A percentile compares a stretch with the other conserved stretches of the same genome.
These are phyloP conservation scores for Strobilomyces dryophilus DNA, from an alignment of 768 basidiomycete species.

Conservation along the genomic window DNA sequence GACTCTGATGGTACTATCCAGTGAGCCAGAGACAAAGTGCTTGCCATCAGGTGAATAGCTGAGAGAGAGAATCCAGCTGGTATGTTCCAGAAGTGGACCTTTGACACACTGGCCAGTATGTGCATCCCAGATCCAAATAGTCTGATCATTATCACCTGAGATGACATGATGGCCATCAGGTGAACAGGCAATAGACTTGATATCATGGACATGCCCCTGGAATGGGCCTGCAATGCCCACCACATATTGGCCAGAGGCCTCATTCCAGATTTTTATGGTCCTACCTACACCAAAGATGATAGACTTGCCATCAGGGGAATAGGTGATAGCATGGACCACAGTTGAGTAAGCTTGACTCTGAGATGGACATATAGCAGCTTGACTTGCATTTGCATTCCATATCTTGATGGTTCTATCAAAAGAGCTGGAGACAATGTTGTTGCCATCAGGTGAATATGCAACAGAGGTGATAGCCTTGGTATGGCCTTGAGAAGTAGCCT, in stretches of 20 bases:
- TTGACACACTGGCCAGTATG: slow-evolving; percentile 5
- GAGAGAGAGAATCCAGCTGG: slow-evolving; percentile 8
- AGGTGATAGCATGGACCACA: neutral
- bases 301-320: slow-evolving; percentile 20
- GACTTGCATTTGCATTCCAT: slow-evolving; percentile 11
- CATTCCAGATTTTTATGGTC: slow-evolving; percentile 9
- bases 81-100: slow-evolving; percentile 6
- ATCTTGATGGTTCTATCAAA: slow-evolving; percentile 1
- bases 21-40: slow-evolving; percentile 17
- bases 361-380: neutral
- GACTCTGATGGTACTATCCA: slow-evolving; percentile 19
- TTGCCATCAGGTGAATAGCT: slow-evolving; percentile 28
- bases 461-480: neutral
- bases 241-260: neutral
- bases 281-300: slow-evolving; percentile 16
- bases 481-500: slow-evolving; percentile 3
- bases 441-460: slow-evolving; percentile 15
- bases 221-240: neutral
- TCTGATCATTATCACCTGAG: slow-evolving; percentile 5
- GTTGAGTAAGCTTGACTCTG: neutral
- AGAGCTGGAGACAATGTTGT: slow-evolving; percentile 11
- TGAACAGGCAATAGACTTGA: slow-evolving; percentile 14
- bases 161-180: slow-evolving; percentile 13
- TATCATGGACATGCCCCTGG: neutral
- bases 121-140: slow-evolving; percentile 10